Evolutionary conservation across 2,329 filamentous ascomycete genomes (phyloP), one percentile per base, ranked within the genome.

Genomic region (Fusarium aywerte): DNA sequence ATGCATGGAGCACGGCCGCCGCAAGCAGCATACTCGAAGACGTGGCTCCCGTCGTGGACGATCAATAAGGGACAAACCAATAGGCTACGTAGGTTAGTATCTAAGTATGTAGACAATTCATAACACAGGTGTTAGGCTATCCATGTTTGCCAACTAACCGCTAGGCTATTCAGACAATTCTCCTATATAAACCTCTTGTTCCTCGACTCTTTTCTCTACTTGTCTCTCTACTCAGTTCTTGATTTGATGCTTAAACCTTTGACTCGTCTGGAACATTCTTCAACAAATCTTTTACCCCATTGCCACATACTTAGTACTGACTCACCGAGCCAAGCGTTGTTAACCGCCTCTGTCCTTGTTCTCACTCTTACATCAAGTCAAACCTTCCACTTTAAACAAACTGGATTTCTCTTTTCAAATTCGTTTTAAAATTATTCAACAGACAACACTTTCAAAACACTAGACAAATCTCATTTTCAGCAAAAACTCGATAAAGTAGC

Each of bases 101-200:
- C n/a, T n/a, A n/a, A n/a, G n/a, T n/a, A n/a, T 27, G 11, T 27
- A 27, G 8, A 5, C 27, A 27, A 36, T 10, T 23, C 31, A 25
- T 36, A 11, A 36, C 32, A 7, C 20, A 27, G 23, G n/a, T 18
- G 15, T 36, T 25, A 16, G 45, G 23, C 23, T 45, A 47, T 32
- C 51, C 52, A 45, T 58, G 51, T 36, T 63, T 45, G 43, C 45
- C 43, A 54, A 39, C 36, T 44, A 44, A 31, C 18, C 13, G 39
- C 29, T 61, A 36, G 21, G 29, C 39, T 13, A 45, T 52, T 35
- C 50, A 31, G 44, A 32, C 50, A 40, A 23, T 18, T 23, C 33
- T 51, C 52, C 44, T 69, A 69, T 66, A 71, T 68, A 71, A 65
- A 43, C 16, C 45, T 45, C 21, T 33, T 29, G 29, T 45, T 42